Percentiles rank a stretch among this genome's conserved stretches.
These are phyloP conservation scores for Chalaropsis ovoidea DNA, from an alignment of 2,329 filamentous ascomycete genomes.

Conservation along the genomic window DNA sequence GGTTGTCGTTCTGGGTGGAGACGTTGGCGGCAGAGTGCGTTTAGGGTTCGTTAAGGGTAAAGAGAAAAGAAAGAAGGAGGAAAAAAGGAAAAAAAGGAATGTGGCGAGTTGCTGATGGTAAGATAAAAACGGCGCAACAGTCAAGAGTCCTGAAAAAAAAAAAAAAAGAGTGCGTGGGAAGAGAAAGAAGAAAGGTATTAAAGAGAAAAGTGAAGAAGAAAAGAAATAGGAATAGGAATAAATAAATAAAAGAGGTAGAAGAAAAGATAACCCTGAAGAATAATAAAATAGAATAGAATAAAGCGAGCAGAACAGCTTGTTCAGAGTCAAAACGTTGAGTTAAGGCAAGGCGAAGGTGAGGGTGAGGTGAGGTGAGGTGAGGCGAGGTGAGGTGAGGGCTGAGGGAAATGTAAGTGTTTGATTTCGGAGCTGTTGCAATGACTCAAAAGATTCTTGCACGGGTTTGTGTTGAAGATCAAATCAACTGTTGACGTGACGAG, in stretches of 20 bases:
- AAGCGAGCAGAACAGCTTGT: neutral
- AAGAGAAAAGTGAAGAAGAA: slow-evolving; percentile 9
- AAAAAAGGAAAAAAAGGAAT: neutral
- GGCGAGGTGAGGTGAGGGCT: neutral
- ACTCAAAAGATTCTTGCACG: slow-evolving; percentile 1
- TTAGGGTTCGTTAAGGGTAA: slow-evolving; percentile 8
- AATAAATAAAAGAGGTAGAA: slow-evolving; percentile 12
- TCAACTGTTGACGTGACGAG: neutral
- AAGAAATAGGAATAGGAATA: slow-evolving; percentile 11
- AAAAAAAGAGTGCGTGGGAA: neutral
- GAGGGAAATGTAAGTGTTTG: neutral
- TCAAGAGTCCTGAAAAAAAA: neutral
- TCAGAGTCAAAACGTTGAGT: neutral
- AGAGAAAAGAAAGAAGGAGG: neutral
- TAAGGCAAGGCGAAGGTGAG: neutral
- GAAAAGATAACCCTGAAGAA: neutral
- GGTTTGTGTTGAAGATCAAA: slow-evolving; percentile 2
- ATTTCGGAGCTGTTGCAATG: neutral
- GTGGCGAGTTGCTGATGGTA: neutral
- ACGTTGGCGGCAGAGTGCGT: neutral
- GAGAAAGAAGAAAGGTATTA: neutral
- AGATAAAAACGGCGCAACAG: neutral
- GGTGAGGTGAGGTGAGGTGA: neutral
- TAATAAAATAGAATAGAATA: neutral
- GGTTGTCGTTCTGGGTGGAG: neutral